Evolutionary conservation across 805 yeast genomes (phyloP), one percentile per base, ranked within the genome.

Genomic region (Candida boleticola): DNA sequence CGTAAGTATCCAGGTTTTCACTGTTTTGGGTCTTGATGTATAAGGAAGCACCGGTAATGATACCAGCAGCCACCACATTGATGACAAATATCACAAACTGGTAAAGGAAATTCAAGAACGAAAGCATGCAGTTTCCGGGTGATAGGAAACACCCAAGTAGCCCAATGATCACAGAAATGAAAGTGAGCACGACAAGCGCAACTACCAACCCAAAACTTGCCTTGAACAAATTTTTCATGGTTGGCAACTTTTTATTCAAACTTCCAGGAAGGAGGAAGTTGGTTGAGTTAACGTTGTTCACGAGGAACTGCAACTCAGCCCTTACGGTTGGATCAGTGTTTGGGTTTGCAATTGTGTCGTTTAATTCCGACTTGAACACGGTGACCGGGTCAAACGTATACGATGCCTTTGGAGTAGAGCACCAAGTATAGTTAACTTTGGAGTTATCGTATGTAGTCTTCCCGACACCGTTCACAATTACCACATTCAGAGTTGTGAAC

Each of bases 21-120:
- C 83, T 79, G 64, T 87, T 70, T 41, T 74, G 66, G 10, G 66
- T 61, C 44, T 73, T 62, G 46, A 82, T 69, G 42, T 70, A 69
- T 4, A 64, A 43, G 64, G 67, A 83, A n/a, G 76, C 66, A 14
- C 82, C 93, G 0, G 92, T 84, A 22, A 84, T 69, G 18, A 83
- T 64, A 13, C 73, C 87, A 22, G 80, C 74, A 10, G 77, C 70
- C 11, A 77, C 46, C 6, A 74, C 23, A 0, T 78, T 65, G 17
- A 76, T 32, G 5, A 84, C 35, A 36, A 73, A 61, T 5, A 80
- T 73, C 23, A 76, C 45, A 40, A 70, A 61, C 49, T 75, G 66
- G n/a, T 66, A 63, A 40, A 72, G 41, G 46, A 66, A 67, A 53
- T 67, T 66, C 63, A 52, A 73, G 74, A 59, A 71, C 57, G 68